A percentile compares a stretch with the other conserved stretches of the same genome.
Evolutionary conservation across 331 rosid genomes (phyloP).

Genomic region (Stylosanthes scabra): DNA sequence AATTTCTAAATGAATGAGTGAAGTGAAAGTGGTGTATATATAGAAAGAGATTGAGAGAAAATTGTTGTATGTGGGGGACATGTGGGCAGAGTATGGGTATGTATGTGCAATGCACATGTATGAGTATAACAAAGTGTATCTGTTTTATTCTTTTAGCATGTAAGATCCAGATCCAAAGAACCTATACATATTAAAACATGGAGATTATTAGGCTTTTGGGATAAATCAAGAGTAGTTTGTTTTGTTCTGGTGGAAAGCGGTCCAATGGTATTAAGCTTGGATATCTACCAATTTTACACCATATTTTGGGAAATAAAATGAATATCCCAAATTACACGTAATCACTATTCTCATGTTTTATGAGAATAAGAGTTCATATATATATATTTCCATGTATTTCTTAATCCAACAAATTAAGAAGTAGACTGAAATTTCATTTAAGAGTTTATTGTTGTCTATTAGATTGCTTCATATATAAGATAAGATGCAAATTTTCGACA

Average conservation of each 20-base stretch:
- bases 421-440: too few relatives aligned
- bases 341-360: too few relatives aligned
- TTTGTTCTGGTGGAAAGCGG: neutral
- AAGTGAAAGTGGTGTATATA: neutral
- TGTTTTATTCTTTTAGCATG: neutral
- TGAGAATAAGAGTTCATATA: too few relatives aligned
- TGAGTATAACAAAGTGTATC: slow-evolving; percentile 6
- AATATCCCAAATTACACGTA: slow-evolving; percentile 3
- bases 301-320: neutral
- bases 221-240: neutral
- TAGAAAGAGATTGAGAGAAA: slow-evolving; percentile 25
- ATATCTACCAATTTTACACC: neutral
- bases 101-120: slow-evolving; percentile 26
- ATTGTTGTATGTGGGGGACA: neutral
- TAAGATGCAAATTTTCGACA: too few relatives aligned
- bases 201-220: neutral
- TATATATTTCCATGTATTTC: too few relatives aligned
- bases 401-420: too few relatives aligned
- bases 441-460: too few relatives aligned
- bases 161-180: slow-evolving; percentile 21
- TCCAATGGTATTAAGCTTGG: neutral
- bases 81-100: slow-evolving; percentile 10
- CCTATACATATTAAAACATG: neutral
- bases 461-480: too few relatives aligned
- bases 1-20: neutral